Evolutionary conservation across 805 yeast genomes (phyloP).

Genomic region (Torulaspora delbrueckii): DNA sequence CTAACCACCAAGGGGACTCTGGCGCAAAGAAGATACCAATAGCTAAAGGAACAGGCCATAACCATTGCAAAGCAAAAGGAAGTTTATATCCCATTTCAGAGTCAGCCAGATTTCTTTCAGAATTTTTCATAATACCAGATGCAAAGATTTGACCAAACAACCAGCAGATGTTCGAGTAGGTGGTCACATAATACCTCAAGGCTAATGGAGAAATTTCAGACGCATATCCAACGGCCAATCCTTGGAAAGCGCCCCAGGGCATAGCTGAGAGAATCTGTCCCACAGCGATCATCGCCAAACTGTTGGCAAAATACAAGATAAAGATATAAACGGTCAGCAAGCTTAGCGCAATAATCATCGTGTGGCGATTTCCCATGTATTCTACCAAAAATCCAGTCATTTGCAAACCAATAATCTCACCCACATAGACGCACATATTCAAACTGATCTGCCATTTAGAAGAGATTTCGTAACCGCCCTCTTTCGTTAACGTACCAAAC

Average conservation of each 20-base stretch:
- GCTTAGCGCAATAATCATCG: conserved; percentile 34
- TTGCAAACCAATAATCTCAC: conserved; percentile 45
- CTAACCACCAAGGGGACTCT: conserved; percentile 56
- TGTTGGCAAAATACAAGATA: conserved; percentile 44
- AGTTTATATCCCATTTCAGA: conserved; percentile 43
- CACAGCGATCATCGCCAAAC: conserved; percentile 36
- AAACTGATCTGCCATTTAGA: conserved; percentile 42
- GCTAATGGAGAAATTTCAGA: conserved; percentile 52
- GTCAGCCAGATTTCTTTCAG: conserved; percentile 19
- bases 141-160: conserved; percentile 53
- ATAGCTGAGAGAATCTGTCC: conserved; percentile 45
- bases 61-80: conserved; percentile 59
- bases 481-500: conserved; percentile 37
- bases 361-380: conserved; percentile 42
- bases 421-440: conserved; percentile 32
- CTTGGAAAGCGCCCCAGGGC: conserved; percentile 54
- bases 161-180: conserved; percentile 50
- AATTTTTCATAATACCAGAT: conserved; percentile 46
- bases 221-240: conserved; percentile 51
- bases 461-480: conserved; percentile 34
- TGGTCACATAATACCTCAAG: conserved; percentile 46
- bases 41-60: conserved; percentile 49
- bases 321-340: conserved; percentile 40
- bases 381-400: conserved; percentile 44
- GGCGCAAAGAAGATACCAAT: conserved; percentile 45